phyloP scores from a whole-genome alignment of 805 yeast species.

The Candida anglica region DNA sequence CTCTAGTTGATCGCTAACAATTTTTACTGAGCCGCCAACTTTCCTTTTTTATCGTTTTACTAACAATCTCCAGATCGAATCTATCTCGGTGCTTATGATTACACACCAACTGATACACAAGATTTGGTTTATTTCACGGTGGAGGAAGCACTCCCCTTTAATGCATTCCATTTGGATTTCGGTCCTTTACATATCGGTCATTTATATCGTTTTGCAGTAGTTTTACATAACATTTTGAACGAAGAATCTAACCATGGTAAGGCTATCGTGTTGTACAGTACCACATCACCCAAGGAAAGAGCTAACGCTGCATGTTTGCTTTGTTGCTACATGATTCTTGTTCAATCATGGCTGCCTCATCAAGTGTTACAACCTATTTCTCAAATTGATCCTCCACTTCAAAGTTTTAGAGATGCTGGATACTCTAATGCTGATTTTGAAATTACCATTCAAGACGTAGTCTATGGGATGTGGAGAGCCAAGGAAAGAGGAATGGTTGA shows the following conservation, averaged over 20 bases:
- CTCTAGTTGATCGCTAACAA: not conserved
- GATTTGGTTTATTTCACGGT: slow-evolving; percentile 83
- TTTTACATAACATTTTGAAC: slow-evolving; percentile 85
- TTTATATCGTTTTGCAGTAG: slow-evolving; percentile 91
- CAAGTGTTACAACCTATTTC: slow-evolving; percentile 93
- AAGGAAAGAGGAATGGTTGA: slow-evolving; percentile 89
- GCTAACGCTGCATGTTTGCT: slow-evolving; percentile 93
- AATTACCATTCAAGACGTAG: slow-evolving; percentile 89
- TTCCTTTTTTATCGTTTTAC: slow-evolving; percentile 11
- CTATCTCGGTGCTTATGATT: slow-evolving; percentile 86
- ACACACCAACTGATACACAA: slow-evolving; percentile 70
- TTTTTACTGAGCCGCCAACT: not conserved
- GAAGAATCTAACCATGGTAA: slow-evolving; percentile 79
- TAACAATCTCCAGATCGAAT: slow-evolving; percentile 50
- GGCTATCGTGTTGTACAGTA: slow-evolving; percentile 87
- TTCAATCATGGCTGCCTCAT: slow-evolving; percentile 98
- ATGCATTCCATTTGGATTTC: slow-evolving; percentile 93
- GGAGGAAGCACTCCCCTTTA: slow-evolving; percentile 88
- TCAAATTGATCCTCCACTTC: slow-evolving; percentile 88
- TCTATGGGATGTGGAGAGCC: slow-evolving; percentile 97
- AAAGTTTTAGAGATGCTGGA: slow-evolving; percentile 96
- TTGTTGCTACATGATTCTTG: slow-evolving; percentile 91
- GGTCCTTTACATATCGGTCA: slow-evolving; percentile 96
- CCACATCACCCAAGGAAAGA: slow-evolving; percentile 74
- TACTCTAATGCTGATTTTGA: slow-evolving; percentile 94